phyloP scores from a whole-genome alignment of 176 grass and related monocot species.

The Oryza punctata region DNA sequence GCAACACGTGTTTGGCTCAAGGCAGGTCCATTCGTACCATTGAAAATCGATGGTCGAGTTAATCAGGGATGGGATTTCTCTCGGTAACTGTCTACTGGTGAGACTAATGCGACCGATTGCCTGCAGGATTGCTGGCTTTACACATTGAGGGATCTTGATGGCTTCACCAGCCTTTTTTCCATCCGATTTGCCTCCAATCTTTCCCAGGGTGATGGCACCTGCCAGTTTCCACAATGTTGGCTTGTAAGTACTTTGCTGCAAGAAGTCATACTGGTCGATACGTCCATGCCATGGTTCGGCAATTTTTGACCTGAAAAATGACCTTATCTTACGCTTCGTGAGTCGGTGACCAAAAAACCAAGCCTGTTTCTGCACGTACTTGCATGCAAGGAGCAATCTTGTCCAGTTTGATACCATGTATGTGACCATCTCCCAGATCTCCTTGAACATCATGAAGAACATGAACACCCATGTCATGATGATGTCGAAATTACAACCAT shows the following conservation, averaged over 20 bases:
- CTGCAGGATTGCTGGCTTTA: not conserved
- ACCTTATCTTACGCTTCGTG: not conserved
- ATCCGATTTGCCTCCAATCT: not conserved
- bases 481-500: not conserved
- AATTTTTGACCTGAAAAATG: not conserved
- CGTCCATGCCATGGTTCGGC: not conserved
- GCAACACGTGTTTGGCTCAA: not conserved
- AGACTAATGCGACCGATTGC: not conserved
- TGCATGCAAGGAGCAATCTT: not conserved
- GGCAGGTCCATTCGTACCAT: not conserved
- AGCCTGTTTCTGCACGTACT: not conserved
- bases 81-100: not conserved
- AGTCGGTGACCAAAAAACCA: no score
- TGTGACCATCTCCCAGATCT: constrained; percentile 22
- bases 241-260: not conserved
- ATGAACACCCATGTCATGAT: not conserved
- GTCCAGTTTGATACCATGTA: constrained; percentile 30
- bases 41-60: fast-evolving
- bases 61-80: not conserved
- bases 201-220: not conserved
- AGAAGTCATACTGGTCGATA: not conserved
- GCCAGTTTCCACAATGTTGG: not conserved
- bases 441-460: constrained; percentile 6
- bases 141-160: not conserved
- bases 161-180: not conserved